These are phyloP conservation scores for Santalum album DNA, from an alignment of 164 flowering plant species.

Conservation along the genomic window DNA sequence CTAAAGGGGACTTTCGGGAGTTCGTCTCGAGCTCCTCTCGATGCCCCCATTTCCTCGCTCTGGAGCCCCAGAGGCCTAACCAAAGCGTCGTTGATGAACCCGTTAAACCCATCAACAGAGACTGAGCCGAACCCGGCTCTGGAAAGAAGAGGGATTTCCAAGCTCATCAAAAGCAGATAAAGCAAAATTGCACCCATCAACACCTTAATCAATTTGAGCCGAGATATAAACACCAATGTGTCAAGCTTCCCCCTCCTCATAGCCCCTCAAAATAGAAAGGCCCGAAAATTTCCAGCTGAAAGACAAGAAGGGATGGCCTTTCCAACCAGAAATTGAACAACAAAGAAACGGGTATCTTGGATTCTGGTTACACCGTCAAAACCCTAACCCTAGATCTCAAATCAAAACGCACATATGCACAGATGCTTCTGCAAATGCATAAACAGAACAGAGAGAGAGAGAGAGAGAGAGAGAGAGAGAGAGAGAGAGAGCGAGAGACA, in stretches of 20 bases:
- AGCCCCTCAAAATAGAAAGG: background rate
- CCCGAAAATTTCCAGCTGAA: background rate
- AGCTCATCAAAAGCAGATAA: constrained; percentile 41
- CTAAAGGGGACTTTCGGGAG: constrained; percentile 18
- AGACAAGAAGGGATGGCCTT: background rate
- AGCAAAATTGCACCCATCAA: constrained; percentile 27
- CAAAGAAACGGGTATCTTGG: too few species aligned
- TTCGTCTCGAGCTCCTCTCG: constrained; percentile 22
- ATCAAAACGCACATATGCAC: background rate
- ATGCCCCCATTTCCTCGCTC: constrained; percentile 12
- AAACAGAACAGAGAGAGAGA: background rate
- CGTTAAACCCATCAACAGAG: constrained; percentile 19
- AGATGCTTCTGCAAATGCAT: background rate
- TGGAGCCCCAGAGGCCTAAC: constrained; percentile 20
- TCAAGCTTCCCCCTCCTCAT: constrained; percentile 50
- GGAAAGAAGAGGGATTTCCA: constrained; percentile 53
- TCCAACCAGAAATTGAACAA: background rate
- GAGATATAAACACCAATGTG: constrained; percentile 17
- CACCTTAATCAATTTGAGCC: constrained; percentile 35
- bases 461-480: background rate
- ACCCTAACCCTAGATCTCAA: constrained; percentile 2
- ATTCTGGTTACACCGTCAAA: background rate
- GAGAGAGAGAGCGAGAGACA: background rate
- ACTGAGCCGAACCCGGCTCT: constrained; percentile 19
- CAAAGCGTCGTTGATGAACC: constrained; percentile 18